phyloP scores from a whole-genome alignment of 305 asterid genomes.

The Fraxinus nigra region DNA sequence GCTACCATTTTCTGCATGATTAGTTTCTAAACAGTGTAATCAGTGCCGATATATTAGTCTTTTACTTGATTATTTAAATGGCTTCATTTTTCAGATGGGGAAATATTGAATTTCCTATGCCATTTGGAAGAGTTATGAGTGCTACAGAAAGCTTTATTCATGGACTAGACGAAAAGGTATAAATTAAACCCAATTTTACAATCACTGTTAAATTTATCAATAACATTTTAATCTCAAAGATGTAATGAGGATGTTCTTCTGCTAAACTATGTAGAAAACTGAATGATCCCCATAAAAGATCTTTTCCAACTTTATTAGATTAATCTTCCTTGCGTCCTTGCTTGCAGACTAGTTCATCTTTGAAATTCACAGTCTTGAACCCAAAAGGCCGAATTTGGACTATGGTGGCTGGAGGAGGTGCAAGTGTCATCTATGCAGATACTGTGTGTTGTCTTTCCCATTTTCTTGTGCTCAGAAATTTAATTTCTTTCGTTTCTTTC shows the following conservation, averaged over 20 bases:
- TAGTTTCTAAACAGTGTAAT: not conserved
- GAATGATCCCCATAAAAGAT: not conserved
- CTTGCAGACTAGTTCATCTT: constrained; percentile 85
- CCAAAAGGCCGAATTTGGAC: constrained; percentile 97
- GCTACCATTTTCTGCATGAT: not conserved
- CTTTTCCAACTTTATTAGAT: not conserved
- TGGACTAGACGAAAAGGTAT: constrained; percentile 87
- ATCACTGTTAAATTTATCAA: not conserved
- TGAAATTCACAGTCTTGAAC: constrained; percentile 93
- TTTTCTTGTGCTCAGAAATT: not conserved
- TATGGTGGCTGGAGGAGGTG: constrained; percentile 99
- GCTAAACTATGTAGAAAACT: not conserved
- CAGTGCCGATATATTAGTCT: not conserved
- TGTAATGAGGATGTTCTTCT: not conserved
- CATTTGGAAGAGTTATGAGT: constrained; percentile 91
- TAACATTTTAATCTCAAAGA: not conserved
- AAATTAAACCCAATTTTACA: not conserved
- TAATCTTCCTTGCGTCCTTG: not conserved
- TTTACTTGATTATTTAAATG: constrained; percentile 5
- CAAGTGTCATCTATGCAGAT: constrained; percentile 94
- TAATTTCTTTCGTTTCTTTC: not conserved
- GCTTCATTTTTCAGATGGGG: constrained; percentile 69
- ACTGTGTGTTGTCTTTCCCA: constrained; percentile 44
- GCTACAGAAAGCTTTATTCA: constrained; percentile 76
- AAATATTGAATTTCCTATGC: constrained; percentile 77